These are phyloP conservation scores for Mycena amicta DNA, from an alignment of 768 basidiomycete genomes.

Conservation along the genomic window DNA sequence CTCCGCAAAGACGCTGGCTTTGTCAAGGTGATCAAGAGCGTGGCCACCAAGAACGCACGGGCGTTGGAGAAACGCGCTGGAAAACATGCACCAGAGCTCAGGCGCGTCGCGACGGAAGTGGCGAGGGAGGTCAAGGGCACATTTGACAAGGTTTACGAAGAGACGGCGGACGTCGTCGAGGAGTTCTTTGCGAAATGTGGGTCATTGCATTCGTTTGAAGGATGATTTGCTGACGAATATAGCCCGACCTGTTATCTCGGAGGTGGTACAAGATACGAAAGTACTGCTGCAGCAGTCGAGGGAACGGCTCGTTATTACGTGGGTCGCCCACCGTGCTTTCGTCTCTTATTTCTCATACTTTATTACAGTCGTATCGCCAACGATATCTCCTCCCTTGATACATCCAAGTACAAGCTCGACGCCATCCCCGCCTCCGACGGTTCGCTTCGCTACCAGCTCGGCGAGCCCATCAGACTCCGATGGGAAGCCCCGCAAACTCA, in stretches of 20 bases:
- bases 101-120: slow-evolving; percentile 52
- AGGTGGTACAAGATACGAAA: slow-evolving; percentile 92
- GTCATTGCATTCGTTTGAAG: slow-evolving; percentile 26
- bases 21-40: slow-evolving; percentile 95
- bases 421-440: slow-evolving; percentile 56
- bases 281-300: slow-evolving; percentile 87
- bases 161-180: slow-evolving; percentile 90
- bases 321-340: slow-evolving; percentile 31
- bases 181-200: slow-evolving; percentile 90
- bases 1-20: slow-evolving; percentile 96
- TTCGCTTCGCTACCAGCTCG: slow-evolving; percentile 75
- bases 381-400: slow-evolving; percentile 80
- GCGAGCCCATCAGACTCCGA: slow-evolving; percentile 82
- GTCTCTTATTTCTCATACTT: slow-evolving; percentile 10
- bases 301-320: slow-evolving; percentile 92
- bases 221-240: no score
- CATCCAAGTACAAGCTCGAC: slow-evolving; percentile 74
- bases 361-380: slow-evolving; percentile 81
- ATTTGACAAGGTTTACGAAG: slow-evolving; percentile 94
- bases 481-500: slow-evolving; percentile 90
- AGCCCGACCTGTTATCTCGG: slow-evolving; percentile 89
- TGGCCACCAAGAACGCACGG: slow-evolving; percentile 81
- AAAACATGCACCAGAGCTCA: slow-evolving; percentile 82
- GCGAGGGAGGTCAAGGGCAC: slow-evolving; percentile 92
- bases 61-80: slow-evolving; percentile 76